Evolutionary conservation across 2,329 filamentous ascomycete species (phyloP).

Genomic region (Monilinia laxa): DNA sequence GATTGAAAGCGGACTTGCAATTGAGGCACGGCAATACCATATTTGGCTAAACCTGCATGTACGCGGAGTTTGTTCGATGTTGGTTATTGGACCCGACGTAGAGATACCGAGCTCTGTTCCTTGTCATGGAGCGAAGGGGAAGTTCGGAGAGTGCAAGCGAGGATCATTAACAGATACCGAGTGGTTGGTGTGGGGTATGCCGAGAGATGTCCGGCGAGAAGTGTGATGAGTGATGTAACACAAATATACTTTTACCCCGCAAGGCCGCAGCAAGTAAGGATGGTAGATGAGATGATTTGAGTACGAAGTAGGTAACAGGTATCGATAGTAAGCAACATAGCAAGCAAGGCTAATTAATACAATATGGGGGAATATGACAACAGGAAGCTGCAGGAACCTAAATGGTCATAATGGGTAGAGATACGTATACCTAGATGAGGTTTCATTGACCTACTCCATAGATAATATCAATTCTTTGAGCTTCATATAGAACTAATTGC

Average conservation of each 20-base stretch:
- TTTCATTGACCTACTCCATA: too few relatives aligned
- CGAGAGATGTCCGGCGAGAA: constrained; percentile 13
- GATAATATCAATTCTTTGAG: too few relatives aligned
- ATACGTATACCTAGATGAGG: too few relatives aligned
- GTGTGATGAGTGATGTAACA: constrained; percentile 2
- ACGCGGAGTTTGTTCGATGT: constrained; percentile 4
- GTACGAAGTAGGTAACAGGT: too few relatives aligned
- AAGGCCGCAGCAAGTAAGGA: not conserved
- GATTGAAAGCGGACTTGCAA: not conserved
- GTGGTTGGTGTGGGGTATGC: not conserved
- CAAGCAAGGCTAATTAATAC: too few relatives aligned
- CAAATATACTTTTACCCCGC: constrained; percentile 3
- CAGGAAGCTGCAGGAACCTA: too few relatives aligned
- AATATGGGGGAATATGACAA: too few relatives aligned
- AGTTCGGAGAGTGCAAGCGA: constrained; percentile 14
- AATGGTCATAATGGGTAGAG: too few relatives aligned
- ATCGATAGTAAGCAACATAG: too few relatives aligned
- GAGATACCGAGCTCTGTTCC: constrained; percentile 9
- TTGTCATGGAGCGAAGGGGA: constrained; percentile 1
- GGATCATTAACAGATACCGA: not conserved
- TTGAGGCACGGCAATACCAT: not conserved
- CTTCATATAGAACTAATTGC: too few relatives aligned
- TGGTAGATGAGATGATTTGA: not conserved
- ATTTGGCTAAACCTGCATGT: not conserved
- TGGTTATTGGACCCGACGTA: not conserved